These are phyloP conservation scores for Urtica urens DNA, from an alignment of 306 rosid species.

Conservation along the genomic window DNA sequence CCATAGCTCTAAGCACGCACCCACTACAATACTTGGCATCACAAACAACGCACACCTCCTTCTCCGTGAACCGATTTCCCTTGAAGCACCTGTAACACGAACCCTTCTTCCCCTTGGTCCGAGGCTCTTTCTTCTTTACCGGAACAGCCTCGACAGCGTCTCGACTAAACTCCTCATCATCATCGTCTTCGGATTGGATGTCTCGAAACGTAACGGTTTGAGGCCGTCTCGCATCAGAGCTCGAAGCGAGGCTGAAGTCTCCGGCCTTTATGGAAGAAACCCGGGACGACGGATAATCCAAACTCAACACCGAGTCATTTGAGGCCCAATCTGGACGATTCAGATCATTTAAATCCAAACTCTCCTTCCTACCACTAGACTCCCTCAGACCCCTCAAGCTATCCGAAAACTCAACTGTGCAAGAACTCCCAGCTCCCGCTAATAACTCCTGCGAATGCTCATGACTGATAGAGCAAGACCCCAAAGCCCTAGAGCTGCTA, in stretches of 20 bases:
- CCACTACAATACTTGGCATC: conserved; percentile 83
- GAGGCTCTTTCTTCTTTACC: conserved; percentile 37
- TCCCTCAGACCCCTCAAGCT: conserved; percentile 35
- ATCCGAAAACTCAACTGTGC: conserved; percentile 43
- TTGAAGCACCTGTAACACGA: conserved; percentile 74
- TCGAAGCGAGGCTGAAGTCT: conserved; percentile 25
- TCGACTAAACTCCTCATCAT: conserved; percentile 32
- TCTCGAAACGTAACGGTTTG: conserved; percentile 50
- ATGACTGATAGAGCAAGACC: conserved; percentile 31
- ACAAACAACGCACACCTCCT: conserved; percentile 87
- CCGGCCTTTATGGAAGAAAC: conserved; percentile 62
- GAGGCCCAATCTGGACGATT: conserved; percentile 71
- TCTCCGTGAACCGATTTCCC: conserved; percentile 81
- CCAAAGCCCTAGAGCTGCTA: conserved; percentile 36
- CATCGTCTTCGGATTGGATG: conserved; percentile 49
- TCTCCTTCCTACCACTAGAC: conserved; percentile 43
- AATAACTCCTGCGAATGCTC: conserved; percentile 45
- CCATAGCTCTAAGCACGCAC: conserved; percentile 93
- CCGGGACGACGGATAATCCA: conserved; percentile 74
- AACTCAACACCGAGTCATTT: conserved; percentile 61
- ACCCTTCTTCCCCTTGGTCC: conserved; percentile 62
- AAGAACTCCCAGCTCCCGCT: conserved; percentile 30
- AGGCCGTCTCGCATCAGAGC: conserved; percentile 31
- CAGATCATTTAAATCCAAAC: conserved; percentile 49
- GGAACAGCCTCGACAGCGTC: conserved; percentile 38